These are phyloP conservation scores for Aureobasidium sp. DNA, from an alignment of 2,329 filamentous ascomycete species.

Conservation along the genomic window DNA sequence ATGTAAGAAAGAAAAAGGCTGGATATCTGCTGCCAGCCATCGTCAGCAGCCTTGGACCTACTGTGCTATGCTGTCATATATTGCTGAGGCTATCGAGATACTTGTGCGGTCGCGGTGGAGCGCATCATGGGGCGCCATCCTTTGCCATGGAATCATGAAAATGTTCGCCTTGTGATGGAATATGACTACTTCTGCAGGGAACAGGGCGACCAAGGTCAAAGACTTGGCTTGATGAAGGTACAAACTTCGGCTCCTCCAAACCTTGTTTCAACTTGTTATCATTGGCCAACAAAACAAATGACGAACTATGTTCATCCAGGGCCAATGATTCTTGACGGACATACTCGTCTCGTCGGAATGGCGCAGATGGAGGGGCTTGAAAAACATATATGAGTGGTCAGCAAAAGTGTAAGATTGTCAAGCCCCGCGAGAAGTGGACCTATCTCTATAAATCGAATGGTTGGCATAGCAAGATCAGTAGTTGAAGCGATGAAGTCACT, in stretches of 20 bases:
- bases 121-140: not conserved
- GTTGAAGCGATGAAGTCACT: not conserved
- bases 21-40: not conserved
- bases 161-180: not conserved
- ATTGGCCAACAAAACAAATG: not conserved
- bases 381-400: not conserved
- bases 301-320: not conserved
- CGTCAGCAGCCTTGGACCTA: not conserved
- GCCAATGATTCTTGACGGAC: not conserved
- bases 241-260: conserved; percentile 13
- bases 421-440: not conserved
- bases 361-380: not conserved
- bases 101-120: not conserved
- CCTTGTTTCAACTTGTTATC: conserved; percentile 1
- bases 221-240: not conserved
- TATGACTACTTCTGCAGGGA: not conserved
- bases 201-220: not conserved
- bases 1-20: not conserved
- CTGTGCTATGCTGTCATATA: conserved; percentile 10
- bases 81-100: not conserved
- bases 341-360: not conserved
- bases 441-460: not conserved
- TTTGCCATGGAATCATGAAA: not conserved
- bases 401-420: not conserved
- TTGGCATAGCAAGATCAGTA: not conserved